phyloP scores from a whole-genome alignment of 352 stramenopile species.

The Pythium sukuiense region DNA sequence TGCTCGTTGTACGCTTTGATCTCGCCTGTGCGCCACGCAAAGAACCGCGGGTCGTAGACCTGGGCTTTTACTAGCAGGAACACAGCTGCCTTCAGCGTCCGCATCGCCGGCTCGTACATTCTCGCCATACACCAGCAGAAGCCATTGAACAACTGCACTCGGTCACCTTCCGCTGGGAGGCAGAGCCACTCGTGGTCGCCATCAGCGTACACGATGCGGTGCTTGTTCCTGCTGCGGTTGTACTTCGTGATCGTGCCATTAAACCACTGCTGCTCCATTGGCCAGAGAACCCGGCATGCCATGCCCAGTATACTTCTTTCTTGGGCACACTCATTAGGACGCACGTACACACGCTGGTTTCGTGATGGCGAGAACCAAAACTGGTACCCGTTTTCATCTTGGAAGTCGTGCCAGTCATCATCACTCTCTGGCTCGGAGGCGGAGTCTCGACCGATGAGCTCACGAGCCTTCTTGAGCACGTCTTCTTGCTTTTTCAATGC shows the following conservation, averaged over 20 bases:
- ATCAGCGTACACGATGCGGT: conserved; percentile 74
- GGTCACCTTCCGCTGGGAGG: conserved; percentile 38
- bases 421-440: conserved; percentile 75
- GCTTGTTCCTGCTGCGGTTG: conserved; percentile 62
- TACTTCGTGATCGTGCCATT: conserved; percentile 50
- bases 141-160: conserved; percentile 67
- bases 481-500: conserved; percentile 46
- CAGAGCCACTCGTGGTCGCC: conserved; percentile 76
- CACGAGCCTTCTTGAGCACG: conserved; percentile 46
- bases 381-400: conserved; percentile 56
- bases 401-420: conserved; percentile 75
- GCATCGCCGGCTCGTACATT: conserved; percentile 59
- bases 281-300: conserved; percentile 67
- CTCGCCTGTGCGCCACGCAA: conserved; percentile 50
- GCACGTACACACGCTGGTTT: conserved; percentile 55
- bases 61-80: conserved; percentile 54
- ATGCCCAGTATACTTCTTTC: conserved; percentile 62
- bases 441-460: conserved; percentile 59
- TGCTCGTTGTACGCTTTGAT: conserved; percentile 56
- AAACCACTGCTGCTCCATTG: conserved; percentile 79
- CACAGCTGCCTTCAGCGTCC: conserved; percentile 49
- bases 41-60: conserved; percentile 47
- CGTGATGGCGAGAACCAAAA: conserved; percentile 85
- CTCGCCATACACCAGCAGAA: conserved; percentile 70
- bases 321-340: conserved; percentile 60